Conservation (phyloP, 2,329 filamentous ascomycete species). For the Neoarthrinium moseri region DNA sequence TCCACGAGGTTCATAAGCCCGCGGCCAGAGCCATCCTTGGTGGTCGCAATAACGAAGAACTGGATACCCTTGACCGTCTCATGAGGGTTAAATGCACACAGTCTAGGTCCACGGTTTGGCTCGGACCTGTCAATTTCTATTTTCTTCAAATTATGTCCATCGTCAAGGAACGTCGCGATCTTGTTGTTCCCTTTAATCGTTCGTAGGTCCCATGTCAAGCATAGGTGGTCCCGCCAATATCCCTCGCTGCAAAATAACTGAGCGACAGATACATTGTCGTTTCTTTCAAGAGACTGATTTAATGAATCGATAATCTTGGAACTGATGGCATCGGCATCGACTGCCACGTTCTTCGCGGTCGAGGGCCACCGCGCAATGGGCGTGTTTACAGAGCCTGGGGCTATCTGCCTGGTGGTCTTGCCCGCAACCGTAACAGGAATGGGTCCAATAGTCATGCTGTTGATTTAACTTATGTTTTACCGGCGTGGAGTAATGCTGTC, state of each 20-base stretch:
- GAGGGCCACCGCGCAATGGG: constrained; percentile 39
- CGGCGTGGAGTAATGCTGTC: too few species aligned
- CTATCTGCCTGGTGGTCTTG: constrained; percentile 3
- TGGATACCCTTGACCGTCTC: constrained; percentile 46
- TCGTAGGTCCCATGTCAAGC: constrained; percentile 53
- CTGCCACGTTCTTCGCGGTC: constrained; percentile 28
- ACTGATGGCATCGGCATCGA: constrained; percentile 36
- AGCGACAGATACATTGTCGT: constrained; percentile 31
- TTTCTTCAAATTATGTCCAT: constrained; percentile 28
- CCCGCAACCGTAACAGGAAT: background rate
- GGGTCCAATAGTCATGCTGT: constrained; percentile 5
- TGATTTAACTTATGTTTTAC: too few species aligned
- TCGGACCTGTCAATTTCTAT: constrained; percentile 38
- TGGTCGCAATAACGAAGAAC: constrained; percentile 48
- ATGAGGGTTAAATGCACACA: constrained; percentile 39
- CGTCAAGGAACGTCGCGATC: constrained; percentile 33
- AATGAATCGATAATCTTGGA: constrained; percentile 32
- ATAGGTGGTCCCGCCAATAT: constrained; percentile 60
- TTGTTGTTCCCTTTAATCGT: constrained; percentile 47
- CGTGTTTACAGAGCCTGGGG: constrained; percentile 34
- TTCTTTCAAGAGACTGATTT: constrained; percentile 34
- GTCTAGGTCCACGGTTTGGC: constrained; percentile 36
- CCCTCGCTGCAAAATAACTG: constrained; percentile 47
- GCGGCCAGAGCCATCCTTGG: constrained; percentile 43
- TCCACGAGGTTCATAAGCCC: constrained; percentile 48